Conservation (phyloP, 352 stramenopile genomes). For the Aphanomyces euteiches region DNA sequence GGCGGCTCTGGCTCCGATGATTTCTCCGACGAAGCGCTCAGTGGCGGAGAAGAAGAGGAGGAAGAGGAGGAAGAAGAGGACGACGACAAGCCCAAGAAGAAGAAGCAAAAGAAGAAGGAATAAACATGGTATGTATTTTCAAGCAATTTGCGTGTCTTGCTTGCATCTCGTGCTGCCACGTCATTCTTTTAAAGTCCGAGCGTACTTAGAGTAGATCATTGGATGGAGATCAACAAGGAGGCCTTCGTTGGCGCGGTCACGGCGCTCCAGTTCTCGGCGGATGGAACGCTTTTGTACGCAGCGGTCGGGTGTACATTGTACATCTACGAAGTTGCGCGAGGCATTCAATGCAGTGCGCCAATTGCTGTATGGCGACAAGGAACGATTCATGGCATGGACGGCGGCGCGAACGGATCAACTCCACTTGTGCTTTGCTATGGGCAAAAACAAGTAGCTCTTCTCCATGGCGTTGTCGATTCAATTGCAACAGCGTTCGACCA, state of each 20-base stretch:
- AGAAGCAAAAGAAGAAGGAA: slow-evolving; percentile 37
- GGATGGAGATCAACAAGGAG: slow-evolving; percentile 44
- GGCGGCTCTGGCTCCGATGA: slow-evolving; percentile 57
- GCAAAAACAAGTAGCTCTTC: slow-evolving; percentile 69
- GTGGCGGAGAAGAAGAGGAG: slow-evolving; percentile 72
- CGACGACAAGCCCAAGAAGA: slow-evolving; percentile 60
- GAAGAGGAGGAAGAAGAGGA: slow-evolving; percentile 55
- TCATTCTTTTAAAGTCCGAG: no score
- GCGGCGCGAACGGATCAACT: neutral
- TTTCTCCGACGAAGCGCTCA: slow-evolving; percentile 82
- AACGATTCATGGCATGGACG: slow-evolving; percentile 71
- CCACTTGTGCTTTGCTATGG: slow-evolving; percentile 65
- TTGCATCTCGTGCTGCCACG: no score
- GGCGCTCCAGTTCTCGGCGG: slow-evolving; percentile 62
- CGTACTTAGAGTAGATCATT: no score
- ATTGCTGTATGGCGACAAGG: slow-evolving; percentile 52
- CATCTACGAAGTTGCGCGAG: slow-evolving; percentile 52
- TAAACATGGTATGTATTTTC: no score
- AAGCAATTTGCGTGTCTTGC: no score
- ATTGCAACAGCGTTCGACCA: slow-evolving; percentile 27
- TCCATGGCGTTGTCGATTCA: slow-evolving; percentile 47
- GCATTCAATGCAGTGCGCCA: slow-evolving; percentile 41
- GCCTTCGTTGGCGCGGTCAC: slow-evolving; percentile 83
- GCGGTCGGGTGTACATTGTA: slow-evolving; percentile 62
- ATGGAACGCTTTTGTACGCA: slow-evolving; percentile 70